Percentiles rank a stretch among this genome's conserved stretches.
phyloP scores from a whole-genome alignment of 176 grass and related monocot genomes.

The Paspalum notatum region DNA sequence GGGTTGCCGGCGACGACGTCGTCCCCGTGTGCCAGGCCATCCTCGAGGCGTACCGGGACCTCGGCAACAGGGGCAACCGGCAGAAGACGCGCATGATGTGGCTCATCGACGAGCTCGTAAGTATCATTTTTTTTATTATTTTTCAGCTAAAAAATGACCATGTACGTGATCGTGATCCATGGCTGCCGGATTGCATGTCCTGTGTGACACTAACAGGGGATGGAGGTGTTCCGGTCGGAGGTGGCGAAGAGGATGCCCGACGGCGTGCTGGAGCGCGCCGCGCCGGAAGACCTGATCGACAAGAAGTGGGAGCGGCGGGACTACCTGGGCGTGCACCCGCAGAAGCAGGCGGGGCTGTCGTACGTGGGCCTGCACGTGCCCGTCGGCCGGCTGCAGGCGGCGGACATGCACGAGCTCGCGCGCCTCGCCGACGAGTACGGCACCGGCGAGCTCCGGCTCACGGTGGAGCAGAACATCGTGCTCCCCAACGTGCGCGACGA shows the following conservation, averaged over 20 bases:
- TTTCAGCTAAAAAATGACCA: too few species aligned
- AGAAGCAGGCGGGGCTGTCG: conserved; percentile 76
- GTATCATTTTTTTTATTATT: not conserved
- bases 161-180: not conserved
- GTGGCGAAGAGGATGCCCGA: conserved; percentile 80
- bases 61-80: conserved; percentile 73
- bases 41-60: conserved; percentile 85
- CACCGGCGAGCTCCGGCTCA: conserved; percentile 77
- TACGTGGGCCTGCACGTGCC: conserved; percentile 78
- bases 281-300: conserved; percentile 63
- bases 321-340: conserved; percentile 77
- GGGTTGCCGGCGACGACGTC: conserved; percentile 69
- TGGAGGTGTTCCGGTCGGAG: conserved; percentile 80
- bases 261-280: conserved; percentile 54
- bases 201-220: conserved; percentile 31
- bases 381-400: conserved; percentile 71
- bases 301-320: conserved; percentile 72
- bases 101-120: conserved; percentile 96
- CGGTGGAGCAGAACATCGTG: conserved; percentile 96
- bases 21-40: conserved; percentile 69
- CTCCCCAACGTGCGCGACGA: conserved; percentile 76
- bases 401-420: conserved; percentile 88
- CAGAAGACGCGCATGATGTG: conserved; percentile 99
- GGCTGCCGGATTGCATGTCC: not conserved
- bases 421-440: conserved; percentile 83